A percentile compares a stretch with the other conserved stretches of the same genome.
Evolutionary conservation across 2,329 filamentous ascomycete genomes (phyloP).

Genomic region (Clarireedia monteithiana): DNA sequence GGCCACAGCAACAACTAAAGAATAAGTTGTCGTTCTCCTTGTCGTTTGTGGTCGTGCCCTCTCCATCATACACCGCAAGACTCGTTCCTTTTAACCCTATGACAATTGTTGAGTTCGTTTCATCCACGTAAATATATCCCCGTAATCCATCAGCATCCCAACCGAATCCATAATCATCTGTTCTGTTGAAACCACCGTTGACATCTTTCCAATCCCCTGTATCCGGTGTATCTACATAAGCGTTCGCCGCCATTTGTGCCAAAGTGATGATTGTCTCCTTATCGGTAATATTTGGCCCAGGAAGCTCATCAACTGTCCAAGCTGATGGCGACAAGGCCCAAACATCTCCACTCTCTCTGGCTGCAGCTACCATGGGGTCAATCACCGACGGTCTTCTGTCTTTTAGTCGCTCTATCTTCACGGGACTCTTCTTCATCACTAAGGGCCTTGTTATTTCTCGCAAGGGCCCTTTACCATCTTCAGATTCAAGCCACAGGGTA

Average conservation of each 20-base stretch:
- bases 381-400: conserved; percentile 72
- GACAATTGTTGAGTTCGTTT: conserved; percentile 76
- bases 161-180: conserved; percentile 78
- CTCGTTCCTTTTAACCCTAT: conserved; percentile 91
- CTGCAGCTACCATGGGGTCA: conserved; percentile 68
- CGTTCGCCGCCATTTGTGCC: conserved; percentile 82
- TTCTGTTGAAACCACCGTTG: conserved; percentile 72
- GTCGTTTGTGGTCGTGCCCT: conserved; percentile 93
- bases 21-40: conserved; percentile 97
- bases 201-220: conserved; percentile 79
- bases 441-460: conserved; percentile 46
- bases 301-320: conserved; percentile 72
- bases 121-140: conserved; percentile 86
- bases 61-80: conserved; percentile 88
- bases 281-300: conserved; percentile 75
- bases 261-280: conserved; percentile 77
- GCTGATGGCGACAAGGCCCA: conserved; percentile 62
- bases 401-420: conserved; percentile 71
- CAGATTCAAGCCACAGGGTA: conserved; percentile 53
- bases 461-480: conserved; percentile 41
- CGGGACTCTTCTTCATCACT: conserved; percentile 52
- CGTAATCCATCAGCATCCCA: conserved; percentile 86
- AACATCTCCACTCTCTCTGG: conserved; percentile 60
- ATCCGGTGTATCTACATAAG: conserved; percentile 69
- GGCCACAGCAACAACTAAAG: conserved; percentile 95